These are phyloP conservation scores for Trametes cubensis DNA, from an alignment of 768 basidiomycete genomes.

Conservation along the genomic window DNA sequence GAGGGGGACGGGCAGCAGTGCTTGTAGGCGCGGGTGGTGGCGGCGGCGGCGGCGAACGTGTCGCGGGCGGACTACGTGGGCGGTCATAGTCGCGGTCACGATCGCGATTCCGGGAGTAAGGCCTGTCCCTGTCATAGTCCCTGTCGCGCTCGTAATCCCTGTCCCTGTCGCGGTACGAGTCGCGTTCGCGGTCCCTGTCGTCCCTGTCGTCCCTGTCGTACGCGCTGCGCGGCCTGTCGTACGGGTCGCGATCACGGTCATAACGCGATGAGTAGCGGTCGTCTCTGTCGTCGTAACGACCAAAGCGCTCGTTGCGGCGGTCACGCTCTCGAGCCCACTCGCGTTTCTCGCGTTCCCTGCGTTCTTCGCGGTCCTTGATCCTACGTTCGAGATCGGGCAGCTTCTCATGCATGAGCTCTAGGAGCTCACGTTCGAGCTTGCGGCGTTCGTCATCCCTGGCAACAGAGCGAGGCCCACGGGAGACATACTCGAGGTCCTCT, in stretches of 20 bases:
- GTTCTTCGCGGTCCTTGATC: conserved; percentile 76
- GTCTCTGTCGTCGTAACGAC: conserved; percentile 59
- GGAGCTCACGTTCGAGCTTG: conserved; percentile 83
- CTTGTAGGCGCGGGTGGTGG: conserved; percentile 50
- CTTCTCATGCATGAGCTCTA: conserved; percentile 85
- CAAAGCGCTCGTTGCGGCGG: conserved; percentile 78
- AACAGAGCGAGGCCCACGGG: conserved; percentile 68
- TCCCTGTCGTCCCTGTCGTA: conserved; percentile 39
- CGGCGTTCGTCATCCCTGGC: conserved; percentile 86
- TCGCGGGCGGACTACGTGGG: conserved; percentile 39
- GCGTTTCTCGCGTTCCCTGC: conserved; percentile 75
- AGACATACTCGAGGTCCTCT: conserved; percentile 89
- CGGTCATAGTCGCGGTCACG: conserved; percentile 44
- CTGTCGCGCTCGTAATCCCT: conserved; percentile 41
- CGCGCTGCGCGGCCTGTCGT: conserved; percentile 35
- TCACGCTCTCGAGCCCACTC: conserved; percentile 82
- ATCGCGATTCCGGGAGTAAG: conserved; percentile 40
- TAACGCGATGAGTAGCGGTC: conserved; percentile 45
- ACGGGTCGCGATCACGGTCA: conserved; percentile 38
- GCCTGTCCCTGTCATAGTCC: conserved; percentile 43
- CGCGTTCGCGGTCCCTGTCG: conserved; percentile 43
- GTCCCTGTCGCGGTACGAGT: conserved; percentile 45
- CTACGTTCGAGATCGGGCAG: conserved; percentile 89
- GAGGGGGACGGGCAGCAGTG: conserved; percentile 45
- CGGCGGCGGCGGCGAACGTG: conserved; percentile 53